Conservation (phyloP, 2,329 filamentous ascomycete genomes). For the Penicillium hesseltinei region DNA sequence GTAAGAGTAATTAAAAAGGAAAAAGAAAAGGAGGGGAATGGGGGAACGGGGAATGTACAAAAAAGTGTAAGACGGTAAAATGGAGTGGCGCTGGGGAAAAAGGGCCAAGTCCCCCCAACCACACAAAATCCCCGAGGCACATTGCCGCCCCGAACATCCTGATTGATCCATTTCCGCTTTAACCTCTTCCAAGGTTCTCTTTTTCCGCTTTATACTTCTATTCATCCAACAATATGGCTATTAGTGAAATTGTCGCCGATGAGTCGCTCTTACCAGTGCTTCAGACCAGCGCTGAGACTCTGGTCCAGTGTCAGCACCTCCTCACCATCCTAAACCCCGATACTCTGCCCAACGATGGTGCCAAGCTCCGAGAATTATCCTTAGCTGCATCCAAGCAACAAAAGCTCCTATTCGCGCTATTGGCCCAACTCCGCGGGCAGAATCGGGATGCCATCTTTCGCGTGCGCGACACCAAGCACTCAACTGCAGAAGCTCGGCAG, state of each 20-base stretch:
- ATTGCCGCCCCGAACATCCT: slow-evolving; percentile 14
- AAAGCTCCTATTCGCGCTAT: slow-evolving; percentile 73
- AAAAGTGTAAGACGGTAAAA: neutral
- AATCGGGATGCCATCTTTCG: slow-evolving; percentile 79
- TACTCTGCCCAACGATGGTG: slow-evolving; percentile 40
- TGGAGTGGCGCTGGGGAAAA: neutral
- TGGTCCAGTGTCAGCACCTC: slow-evolving; percentile 65
- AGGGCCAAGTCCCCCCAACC: slow-evolving; percentile 16
- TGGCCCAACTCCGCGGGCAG: slow-evolving; percentile 75
- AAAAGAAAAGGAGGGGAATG: slow-evolving; percentile 9
- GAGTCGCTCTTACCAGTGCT: slow-evolving; percentile 66
- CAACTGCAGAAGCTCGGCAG: slow-evolving; percentile 81
- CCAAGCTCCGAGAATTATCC: slow-evolving; percentile 51
- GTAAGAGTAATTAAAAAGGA: neutral
- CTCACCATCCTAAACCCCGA: slow-evolving; percentile 57
- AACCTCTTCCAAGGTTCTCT: slow-evolving; percentile 7
- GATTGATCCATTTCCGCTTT: slow-evolving; percentile 18
- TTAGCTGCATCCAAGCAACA: slow-evolving; percentile 70
- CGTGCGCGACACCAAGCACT: slow-evolving; percentile 79
- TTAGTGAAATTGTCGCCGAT: slow-evolving; percentile 62
- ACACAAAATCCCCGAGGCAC: slow-evolving; percentile 17
- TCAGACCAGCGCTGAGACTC: slow-evolving; percentile 68
- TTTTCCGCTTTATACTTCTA: slow-evolving; percentile 13
- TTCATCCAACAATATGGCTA: slow-evolving; percentile 46
- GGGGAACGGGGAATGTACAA: neutral